Conservation (phyloP, 192 early-diverging fungal genomes). For the Oehlia diaphana region DNA sequence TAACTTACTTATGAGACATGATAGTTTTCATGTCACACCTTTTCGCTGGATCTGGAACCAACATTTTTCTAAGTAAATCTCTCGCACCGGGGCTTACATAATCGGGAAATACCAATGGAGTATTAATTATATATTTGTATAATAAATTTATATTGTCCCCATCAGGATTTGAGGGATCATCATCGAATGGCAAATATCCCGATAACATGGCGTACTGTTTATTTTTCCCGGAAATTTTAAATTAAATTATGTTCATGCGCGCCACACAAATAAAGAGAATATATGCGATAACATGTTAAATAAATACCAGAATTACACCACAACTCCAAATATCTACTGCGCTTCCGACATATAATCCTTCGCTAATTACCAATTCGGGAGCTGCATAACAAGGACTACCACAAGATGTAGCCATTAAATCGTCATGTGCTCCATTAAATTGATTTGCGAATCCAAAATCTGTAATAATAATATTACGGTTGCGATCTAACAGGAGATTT, state of each 20-base stretch:
- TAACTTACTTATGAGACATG: conserved; percentile 63
- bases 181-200: conserved; percentile 88
- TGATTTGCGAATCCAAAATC: conserved; percentile 99
- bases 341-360: conserved; percentile 93
- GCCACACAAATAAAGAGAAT: background rate
- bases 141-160: conserved; percentile 86
- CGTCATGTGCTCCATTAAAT: conserved; percentile 68
- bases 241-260: background rate
- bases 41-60: conserved; percentile 84
- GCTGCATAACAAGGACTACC: conserved; percentile 99
- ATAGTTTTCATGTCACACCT: conserved; percentile 74
- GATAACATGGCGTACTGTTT: conserved; percentile 82
- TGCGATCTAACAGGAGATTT: conserved; percentile 89
- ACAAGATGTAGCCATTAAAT: conserved; percentile 91
- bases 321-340: conserved; percentile 99
- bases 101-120: conserved; percentile 84
- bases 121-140: conserved; percentile 82
- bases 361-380: conserved; percentile 96
- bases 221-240: background rate
- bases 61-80: conserved; percentile 84
- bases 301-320: conserved; percentile 84
- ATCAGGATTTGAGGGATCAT: conserved; percentile 87
- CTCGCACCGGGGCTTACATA: conserved; percentile 74
- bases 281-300: conserved; percentile 21
- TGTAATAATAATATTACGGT: conserved; percentile 93